Percentiles rank a stretch among this genome's conserved stretches.
These are phyloP conservation scores for Diplodia corticola DNA, from an alignment of 2,329 filamentous ascomycete genomes.

Conservation along the genomic window DNA sequence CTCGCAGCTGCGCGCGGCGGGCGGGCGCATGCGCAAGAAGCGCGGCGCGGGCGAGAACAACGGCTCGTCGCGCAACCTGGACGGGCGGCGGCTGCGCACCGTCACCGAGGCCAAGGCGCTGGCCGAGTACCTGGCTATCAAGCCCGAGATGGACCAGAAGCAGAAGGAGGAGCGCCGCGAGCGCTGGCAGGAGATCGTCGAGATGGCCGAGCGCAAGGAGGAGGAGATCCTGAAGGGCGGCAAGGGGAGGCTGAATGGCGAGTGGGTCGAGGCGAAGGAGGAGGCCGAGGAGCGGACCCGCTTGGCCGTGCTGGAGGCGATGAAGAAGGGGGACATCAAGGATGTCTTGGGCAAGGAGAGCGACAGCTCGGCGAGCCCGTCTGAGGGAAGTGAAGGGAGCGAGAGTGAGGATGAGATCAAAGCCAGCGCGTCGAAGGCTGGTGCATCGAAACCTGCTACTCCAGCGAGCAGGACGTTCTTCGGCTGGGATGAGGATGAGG, in stretches of 20 bases:
- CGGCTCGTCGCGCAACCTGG: conserved; percentile 88
- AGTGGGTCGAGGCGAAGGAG: conserved; percentile 95
- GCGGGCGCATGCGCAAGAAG: conserved; percentile 96
- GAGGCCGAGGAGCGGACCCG: conserved; percentile 82
- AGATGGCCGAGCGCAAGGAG: conserved; percentile 77
- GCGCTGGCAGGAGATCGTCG: conserved; percentile 86
- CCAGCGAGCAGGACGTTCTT: conserved; percentile 58
- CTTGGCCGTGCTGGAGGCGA: conserved; percentile 70
- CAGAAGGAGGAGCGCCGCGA: conserved; percentile 84
- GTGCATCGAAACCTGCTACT: conserved; percentile 24
- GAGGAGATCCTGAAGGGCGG: conserved; percentile 78
- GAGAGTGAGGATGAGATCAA: conserved; percentile 33
- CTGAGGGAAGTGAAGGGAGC: conserved; percentile 23
- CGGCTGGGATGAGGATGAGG: conserved; percentile 79
- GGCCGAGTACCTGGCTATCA: conserved; percentile 91
- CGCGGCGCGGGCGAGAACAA: conserved; percentile 79
- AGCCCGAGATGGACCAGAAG: conserved; percentile 94
- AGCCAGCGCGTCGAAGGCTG: conserved; percentile 28
- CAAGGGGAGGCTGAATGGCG: conserved; percentile 69
- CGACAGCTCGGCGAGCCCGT: conserved; percentile 31
- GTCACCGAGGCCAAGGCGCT: conserved; percentile 94
- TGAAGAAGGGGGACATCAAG: conserved; percentile 59
- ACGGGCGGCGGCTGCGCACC: conserved; percentile 84
- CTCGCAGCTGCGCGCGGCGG: conserved; percentile 92
- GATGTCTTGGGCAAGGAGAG: conserved; percentile 50